phyloP scores from a whole-genome alignment of 345 rosid genomes.

The Aquilaria malaccensis region DNA sequence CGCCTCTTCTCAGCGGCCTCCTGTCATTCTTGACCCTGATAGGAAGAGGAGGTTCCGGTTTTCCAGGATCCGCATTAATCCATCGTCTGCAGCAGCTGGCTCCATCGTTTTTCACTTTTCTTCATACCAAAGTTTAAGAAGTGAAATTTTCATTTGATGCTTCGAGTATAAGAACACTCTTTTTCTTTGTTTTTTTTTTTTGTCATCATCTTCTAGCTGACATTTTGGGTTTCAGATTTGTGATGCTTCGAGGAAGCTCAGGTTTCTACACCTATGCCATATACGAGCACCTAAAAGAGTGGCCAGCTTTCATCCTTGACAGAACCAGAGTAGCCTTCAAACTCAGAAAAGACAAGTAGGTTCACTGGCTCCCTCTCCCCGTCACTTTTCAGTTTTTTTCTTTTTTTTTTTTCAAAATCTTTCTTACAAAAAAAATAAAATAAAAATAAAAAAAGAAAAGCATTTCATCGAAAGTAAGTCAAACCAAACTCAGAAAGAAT shows the following conservation, averaged over 20 bases:
- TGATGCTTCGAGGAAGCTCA: conserved; percentile 62
- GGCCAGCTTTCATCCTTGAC: conserved; percentile 79
- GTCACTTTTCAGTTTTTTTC: neutral
- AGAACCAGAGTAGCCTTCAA: conserved; percentile 72
- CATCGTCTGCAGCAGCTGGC: too few relatives aligned
- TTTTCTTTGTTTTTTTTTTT: neutral
- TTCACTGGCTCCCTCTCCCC: conserved; percentile 1
- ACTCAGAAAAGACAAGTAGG: conserved; percentile 68
- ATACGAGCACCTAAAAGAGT: conserved; percentile 60
- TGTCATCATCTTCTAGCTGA: neutral
- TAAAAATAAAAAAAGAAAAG: neutral
- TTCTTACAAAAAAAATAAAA: neutral
- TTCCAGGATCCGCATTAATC: too few relatives aligned
- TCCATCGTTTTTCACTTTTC: too few relatives aligned
- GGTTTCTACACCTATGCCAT: conserved; percentile 84
- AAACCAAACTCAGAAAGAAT: neutral
- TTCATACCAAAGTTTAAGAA: too few relatives aligned
- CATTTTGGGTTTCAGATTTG: conserved; percentile 36
- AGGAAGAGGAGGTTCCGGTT: too few relatives aligned
- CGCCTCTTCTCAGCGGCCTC: too few relatives aligned
- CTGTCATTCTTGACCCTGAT: too few relatives aligned
- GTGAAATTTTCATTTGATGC: too few relatives aligned
- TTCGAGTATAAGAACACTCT: too few relatives aligned
- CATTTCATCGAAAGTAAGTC: too few relatives aligned
- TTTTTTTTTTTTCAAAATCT: neutral